Base-by-base conservation (phyloP, 2,329 filamentous ascomycete genomes). In the Penicillium verrucosum region DNA sequence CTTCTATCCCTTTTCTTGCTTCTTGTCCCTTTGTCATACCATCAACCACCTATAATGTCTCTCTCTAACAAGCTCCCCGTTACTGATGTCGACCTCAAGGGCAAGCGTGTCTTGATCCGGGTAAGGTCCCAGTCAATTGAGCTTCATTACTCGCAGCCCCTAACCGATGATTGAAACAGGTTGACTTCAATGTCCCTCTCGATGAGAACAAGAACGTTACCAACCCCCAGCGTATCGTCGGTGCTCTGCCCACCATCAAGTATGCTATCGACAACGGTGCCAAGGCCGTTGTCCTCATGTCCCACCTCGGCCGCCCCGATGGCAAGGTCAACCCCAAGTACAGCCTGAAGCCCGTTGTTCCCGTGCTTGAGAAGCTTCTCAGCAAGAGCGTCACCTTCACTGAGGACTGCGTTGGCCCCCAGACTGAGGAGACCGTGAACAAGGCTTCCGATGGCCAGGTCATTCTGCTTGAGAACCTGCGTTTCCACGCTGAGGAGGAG, bases 121-220 rank as follows among this genome's bases (percentile, higher is more conserved):
- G 94, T 96, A 84, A 78, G 89, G 81, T 60, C 42, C 37, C 1
- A 51, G n/a, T 16, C 42, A 41, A 59, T 68, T 30, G 45, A 43
- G 64, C 71, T 56, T 51, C 25, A 46, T 49, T 27, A 46, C 48
- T 18, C 41, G 11, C 34, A 43, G 21, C 27, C 30, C 1, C 5
- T 51, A 58, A 60, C 57, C 25, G 50, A 57, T 60, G 41, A 63
- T 42, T 30, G 36, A 46, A 41, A 50, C 71, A 96, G 92, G 93
- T 99, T 77, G 94, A 99, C 85, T 99, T 99, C 88, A 99, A 99
- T 80, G 95, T 99, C 56, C 94, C 94, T 64, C 91, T 99, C 73
- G 92, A 99, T 75, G 85, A 82, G 67, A 83, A 94, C 75, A 95
- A 92, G 82, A 92, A 95, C 56, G 86, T 99, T 77, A 97, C 94